Evolutionary conservation across 139 green algal species (phyloP).

Genomic region (Haematococcus sp.): DNA sequence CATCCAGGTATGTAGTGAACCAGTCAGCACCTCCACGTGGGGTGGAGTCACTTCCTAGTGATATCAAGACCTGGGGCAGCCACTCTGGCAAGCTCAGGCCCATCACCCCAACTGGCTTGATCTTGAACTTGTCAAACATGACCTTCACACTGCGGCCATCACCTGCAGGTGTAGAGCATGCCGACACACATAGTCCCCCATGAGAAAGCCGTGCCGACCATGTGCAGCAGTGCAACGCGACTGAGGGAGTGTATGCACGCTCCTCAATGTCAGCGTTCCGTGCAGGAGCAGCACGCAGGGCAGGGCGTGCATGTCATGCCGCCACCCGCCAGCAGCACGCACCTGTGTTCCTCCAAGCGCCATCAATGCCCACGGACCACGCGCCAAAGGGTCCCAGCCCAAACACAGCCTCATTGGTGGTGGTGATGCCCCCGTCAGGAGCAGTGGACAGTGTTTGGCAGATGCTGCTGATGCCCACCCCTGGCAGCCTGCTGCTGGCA

Average conservation of each 20-base stretch:
- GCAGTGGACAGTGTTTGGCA: slow-evolving; percentile 4
- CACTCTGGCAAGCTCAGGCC: slow-evolving; percentile 16
- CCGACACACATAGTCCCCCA: no score
- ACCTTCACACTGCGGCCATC: slow-evolving; percentile 29
- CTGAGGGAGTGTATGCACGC: no score
- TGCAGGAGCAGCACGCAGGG: no score
- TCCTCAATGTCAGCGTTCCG: no score
- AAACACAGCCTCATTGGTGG: slow-evolving; percentile 30
- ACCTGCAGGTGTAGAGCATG: not conserved
- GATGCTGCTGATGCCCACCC: slow-evolving; percentile 18
- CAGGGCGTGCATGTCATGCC: not conserved
- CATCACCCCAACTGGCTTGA: slow-evolving; percentile 23
- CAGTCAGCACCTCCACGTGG: slow-evolving; percentile 23
- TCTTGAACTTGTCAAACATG: slow-evolving; percentile 32
- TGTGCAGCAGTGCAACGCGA: no score
- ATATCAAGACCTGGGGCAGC: slow-evolving; percentile 28
- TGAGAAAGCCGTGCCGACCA: no score
- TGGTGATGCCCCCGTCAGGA: slow-evolving; percentile 4
- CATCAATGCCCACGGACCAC: slow-evolving; percentile 32
- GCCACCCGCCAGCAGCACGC: not conserved
- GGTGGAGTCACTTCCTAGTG: not conserved
- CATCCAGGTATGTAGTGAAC: slow-evolving; percentile 34
- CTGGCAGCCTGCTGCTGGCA: slow-evolving; percentile 12
- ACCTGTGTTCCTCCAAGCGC: slow-evolving; percentile 21
- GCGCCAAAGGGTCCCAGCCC: slow-evolving; percentile 31